A percentile compares a stretch with the other conserved stretches of the same genome.
phyloP scores from a whole-genome alignment of 768 basidiomycete genomes.

The Podaxis sp. region DNA sequence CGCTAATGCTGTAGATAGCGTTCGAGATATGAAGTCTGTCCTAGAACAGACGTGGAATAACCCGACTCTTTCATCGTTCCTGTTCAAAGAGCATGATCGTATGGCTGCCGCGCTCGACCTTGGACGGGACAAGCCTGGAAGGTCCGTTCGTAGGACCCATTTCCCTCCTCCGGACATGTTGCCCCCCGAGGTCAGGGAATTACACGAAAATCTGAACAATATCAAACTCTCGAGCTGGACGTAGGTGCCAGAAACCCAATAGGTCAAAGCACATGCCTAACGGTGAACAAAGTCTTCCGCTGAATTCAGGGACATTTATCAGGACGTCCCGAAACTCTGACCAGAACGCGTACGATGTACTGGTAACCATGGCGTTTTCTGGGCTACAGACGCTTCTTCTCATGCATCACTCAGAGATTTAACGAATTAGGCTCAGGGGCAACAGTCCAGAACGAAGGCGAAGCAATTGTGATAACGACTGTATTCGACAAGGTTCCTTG shows the following conservation, averaged over 20 bases:
- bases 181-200: slow-evolving; percentile 40
- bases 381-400: neutral
- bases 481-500: slow-evolving; percentile 61
- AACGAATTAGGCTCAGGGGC: neutral
- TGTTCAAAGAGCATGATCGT: slow-evolving; percentile 52
- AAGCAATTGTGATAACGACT: slow-evolving; percentile 58
- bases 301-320: slow-evolving; percentile 44
- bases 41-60: slow-evolving; percentile 50
- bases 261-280: neutral
- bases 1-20: slow-evolving; percentile 31
- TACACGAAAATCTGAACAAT: slow-evolving; percentile 52
- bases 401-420: slow-evolving; percentile 20
- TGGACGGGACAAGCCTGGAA: slow-evolving; percentile 27
- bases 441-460: slow-evolving; percentile 16
- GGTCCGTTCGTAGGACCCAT: slow-evolving; percentile 28
- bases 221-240: slow-evolving; percentile 59
- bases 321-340: slow-evolving; percentile 65
- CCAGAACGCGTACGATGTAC: slow-evolving; percentile 50
- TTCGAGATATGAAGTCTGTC: slow-evolving; percentile 46
- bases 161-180: slow-evolving; percentile 38
- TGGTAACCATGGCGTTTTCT: slow-evolving; percentile 28
- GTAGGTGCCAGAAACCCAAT: slow-evolving; percentile 35
- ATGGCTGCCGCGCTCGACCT: slow-evolving; percentile 33
- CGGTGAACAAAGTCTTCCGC: neutral
- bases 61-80: slow-evolving; percentile 55